These are phyloP conservation scores for Tuber umbilicatum DNA, from an alignment of 495 filamentous ascomycete species.

Conservation along the genomic window DNA sequence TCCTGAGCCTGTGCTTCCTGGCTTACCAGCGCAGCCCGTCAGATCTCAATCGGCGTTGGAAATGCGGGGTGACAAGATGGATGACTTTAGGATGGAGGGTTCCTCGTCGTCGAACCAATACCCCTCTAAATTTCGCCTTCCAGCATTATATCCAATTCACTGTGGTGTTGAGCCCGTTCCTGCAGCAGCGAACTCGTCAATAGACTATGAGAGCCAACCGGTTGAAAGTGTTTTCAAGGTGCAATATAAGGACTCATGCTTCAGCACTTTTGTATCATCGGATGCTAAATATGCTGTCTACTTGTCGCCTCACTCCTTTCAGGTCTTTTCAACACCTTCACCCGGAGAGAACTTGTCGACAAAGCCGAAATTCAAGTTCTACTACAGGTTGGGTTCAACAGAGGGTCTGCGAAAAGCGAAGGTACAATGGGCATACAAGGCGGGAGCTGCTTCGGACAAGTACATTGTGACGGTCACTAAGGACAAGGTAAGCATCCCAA, in stretches of 20 bases:
- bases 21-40: conserved; percentile 21
- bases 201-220: conserved; percentile 35
- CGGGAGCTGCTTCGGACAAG: conserved; percentile 33
- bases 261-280: conserved; percentile 29
- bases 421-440: conserved; percentile 34
- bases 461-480: conserved; percentile 38
- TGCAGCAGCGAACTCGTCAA: conserved; percentile 12
- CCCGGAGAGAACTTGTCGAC: conserved; percentile 20
- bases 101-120: conserved; percentile 16
- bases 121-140: conserved; percentile 1
- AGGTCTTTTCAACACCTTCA: conserved; percentile 33
- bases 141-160: conserved; percentile 17
- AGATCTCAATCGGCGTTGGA: conserved; percentile 37
- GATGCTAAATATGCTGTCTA: conserved; percentile 37
- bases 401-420: conserved; percentile 41
- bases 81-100: conserved; percentile 21
- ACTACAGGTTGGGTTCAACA: conserved; percentile 31
- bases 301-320: conserved; percentile 36
- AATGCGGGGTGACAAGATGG: conserved; percentile 26
- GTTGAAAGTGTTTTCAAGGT: conserved; percentile 35
- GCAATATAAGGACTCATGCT: conserved; percentile 38
- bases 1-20: conserved; percentile 26
- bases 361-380: conserved; percentile 32
- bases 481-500: conserved; percentile 28
- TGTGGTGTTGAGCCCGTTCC: conserved; percentile 33